Conservation (phyloP, 441 rosid genomes). For the Populus hybrid region DNA sequence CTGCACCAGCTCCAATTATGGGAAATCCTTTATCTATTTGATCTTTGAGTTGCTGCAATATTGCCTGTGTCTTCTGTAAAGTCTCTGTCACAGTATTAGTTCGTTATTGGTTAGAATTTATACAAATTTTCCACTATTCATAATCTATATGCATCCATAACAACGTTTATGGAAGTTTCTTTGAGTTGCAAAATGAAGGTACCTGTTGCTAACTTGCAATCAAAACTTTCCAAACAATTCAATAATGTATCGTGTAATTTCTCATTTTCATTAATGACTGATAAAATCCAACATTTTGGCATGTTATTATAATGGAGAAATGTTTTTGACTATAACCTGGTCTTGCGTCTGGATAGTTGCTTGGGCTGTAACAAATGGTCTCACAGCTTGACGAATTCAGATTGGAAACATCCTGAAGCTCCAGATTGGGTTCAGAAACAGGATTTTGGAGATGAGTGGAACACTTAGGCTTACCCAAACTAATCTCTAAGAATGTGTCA, state of each 20-base stretch:
- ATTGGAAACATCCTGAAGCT: constrained; percentile 19
- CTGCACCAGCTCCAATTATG: constrained; percentile 97
- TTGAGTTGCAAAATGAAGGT: neutral
- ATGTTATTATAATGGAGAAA: constrained; percentile 1
- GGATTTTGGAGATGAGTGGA: constrained; percentile 27
- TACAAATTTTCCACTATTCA: neutral
- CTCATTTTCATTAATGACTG: neutral
- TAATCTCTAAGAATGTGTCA: constrained; percentile 67
- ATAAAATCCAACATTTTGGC: neutral
- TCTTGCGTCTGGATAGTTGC: constrained; percentile 73
- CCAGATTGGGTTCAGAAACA: constrained; percentile 26
- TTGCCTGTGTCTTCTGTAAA: constrained; percentile 57
- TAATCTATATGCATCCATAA: neutral
- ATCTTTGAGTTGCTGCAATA: constrained; percentile 60
- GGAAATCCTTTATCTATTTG: constrained; percentile 70
- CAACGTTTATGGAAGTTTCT: neutral
- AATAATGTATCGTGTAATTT: constrained; percentile 4
- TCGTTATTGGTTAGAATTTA: constrained; percentile 15
- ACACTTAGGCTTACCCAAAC: constrained; percentile 26
- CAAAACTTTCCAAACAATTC: neutral
- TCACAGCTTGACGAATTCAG: constrained; percentile 29
- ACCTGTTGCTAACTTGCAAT: neutral
- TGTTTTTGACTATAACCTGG: constrained; percentile 47
- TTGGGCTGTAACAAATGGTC: constrained; percentile 52
- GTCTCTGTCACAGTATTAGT: constrained; percentile 54